Evolutionary conservation across 352 stramenopile genomes (phyloP), one percentile per base, ranked within the genome.

Genomic region (Globisporangium ultimum): DNA sequence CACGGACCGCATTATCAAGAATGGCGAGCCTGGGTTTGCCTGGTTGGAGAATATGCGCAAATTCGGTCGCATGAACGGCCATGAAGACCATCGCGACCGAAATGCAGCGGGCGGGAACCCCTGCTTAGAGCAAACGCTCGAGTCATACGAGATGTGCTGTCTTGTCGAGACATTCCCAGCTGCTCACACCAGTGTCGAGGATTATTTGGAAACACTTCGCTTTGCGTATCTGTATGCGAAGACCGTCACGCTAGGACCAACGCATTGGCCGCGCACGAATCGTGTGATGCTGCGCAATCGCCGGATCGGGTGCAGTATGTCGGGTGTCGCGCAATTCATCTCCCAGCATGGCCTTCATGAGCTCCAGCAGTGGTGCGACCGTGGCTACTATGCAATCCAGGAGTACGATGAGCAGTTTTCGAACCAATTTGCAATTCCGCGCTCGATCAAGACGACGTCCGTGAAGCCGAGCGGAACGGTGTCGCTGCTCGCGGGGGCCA

Each of bases 81-180:
- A 84, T 10, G 74, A 73, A 34, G 85, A 98, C 60, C 53, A 89
- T 55, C 80, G 84, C n/a, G 93, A 98, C 60, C 45, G 58, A 21
- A 74, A 85, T n/a, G 87, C 89, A 3, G 72, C 70, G 5, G 93
- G 92, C 17, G 90, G 93, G 48, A 98, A 98, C 60, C 92, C 93
- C 15, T 98, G 92, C 55, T 67, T 98, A 17, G 93, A 98, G 71
- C 91, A 97, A 47, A 90, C 81, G 1, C 71, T 91, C 22, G 80
- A 98, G 74, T 97, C 88, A 43, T 98, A 97, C 66, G 93, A 98
- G 67, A 93, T 98, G 73, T 98, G 93, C 65, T 98, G 93, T 43
- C 78, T 98, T 18, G 93, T 98, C 12, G 93, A 98, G 72, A 98
- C 93, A 0, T 98, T 98, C 67, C 93, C 93, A 18, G 69, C 64